These are phyloP conservation scores for Hansfordia pulvinata DNA, from an alignment of 2,329 filamentous ascomycete genomes.

Conservation along the genomic window DNA sequence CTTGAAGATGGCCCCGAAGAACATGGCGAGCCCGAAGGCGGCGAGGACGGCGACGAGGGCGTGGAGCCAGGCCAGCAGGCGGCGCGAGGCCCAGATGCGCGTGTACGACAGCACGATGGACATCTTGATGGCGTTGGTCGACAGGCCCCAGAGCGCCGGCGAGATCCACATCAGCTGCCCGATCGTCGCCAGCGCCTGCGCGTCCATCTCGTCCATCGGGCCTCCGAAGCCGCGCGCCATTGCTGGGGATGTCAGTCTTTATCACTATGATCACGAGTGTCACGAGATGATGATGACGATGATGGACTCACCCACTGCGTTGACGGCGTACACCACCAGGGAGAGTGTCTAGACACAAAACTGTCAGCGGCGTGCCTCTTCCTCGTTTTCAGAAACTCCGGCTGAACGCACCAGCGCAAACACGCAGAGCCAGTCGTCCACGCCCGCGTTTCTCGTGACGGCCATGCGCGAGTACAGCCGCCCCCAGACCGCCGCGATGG, in stretches of 20 bases:
- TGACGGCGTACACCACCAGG: no score
- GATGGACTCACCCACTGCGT: no score
- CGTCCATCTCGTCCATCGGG: no score
- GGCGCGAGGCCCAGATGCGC: conserved; percentile 6
- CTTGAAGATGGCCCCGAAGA: conserved; percentile 7
- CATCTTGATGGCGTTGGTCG: conserved; percentile 6
- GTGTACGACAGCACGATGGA: conserved; percentile 8
- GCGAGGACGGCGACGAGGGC: conserved; percentile 2
- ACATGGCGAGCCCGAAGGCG: conserved; percentile 7
- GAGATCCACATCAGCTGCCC: conserved; percentile 9
- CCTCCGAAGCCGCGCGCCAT: no score
- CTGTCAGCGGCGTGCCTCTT: no score
- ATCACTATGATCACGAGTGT: no score
- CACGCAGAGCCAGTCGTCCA: conserved; percentile 8
- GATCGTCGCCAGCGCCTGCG: no score
- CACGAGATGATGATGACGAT: no score
- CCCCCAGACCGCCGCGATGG: conserved; percentile 6
- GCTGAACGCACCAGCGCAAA: conserved; percentile 5
- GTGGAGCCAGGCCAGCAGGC: conserved; percentile 3
- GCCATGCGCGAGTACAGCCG: conserved; percentile 7
- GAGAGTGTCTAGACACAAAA: no score
- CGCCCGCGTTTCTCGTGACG: conserved; percentile 5
- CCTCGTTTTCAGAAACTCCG: no score
- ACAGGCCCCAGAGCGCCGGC: conserved; percentile 9
- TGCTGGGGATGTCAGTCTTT: no score